These are phyloP conservation scores for Sphagnum contortum DNA, from an alignment of 225 moss, liverwort and hornwort species.

Conservation along the genomic window DNA sequence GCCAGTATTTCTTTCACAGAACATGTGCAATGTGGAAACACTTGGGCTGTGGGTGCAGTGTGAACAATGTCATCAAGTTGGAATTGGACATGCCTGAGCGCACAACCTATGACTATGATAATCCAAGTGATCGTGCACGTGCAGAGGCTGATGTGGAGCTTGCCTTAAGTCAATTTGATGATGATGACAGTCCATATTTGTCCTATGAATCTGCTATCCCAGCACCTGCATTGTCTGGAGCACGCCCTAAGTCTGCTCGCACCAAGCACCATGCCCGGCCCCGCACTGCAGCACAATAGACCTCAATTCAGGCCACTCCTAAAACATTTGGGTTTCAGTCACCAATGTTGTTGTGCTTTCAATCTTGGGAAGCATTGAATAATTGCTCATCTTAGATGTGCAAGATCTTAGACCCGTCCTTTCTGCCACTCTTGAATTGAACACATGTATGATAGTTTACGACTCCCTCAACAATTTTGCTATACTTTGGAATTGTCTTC, in stretches of 20 bases:
- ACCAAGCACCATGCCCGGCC: slow-evolving; percentile 37
- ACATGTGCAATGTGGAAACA: neutral
- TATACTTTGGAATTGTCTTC: no score
- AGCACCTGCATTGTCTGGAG: slow-evolving; percentile 28
- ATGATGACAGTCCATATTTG: slow-evolving; percentile 51
- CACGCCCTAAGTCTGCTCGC: slow-evolving; percentile 74
- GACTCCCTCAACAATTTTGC: no score
- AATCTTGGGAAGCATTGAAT: no score
- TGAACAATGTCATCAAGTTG: slow-evolving; percentile 83
- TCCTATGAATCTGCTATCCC: slow-evolving; percentile 43
- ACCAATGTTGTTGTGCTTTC: no score
- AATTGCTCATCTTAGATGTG: no score
- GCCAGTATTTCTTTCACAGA: no score
- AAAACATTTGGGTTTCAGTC: no score
- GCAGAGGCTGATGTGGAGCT: slow-evolving; percentile 64
- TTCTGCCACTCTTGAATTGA: no score
- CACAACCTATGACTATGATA: slow-evolving; percentile 60
- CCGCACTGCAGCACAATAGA: no score
- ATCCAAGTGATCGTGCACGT: slow-evolving; percentile 34
- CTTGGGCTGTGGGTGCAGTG: slow-evolving; percentile 31
- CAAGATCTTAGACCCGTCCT: no score
- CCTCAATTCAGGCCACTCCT: no score
- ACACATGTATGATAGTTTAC: no score
- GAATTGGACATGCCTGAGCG: slow-evolving; percentile 77
- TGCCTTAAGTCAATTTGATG: slow-evolving; percentile 48